Conservation (phyloP, 1,284 basidiomycete species). For the Ceratobasidium sp. region DNA sequence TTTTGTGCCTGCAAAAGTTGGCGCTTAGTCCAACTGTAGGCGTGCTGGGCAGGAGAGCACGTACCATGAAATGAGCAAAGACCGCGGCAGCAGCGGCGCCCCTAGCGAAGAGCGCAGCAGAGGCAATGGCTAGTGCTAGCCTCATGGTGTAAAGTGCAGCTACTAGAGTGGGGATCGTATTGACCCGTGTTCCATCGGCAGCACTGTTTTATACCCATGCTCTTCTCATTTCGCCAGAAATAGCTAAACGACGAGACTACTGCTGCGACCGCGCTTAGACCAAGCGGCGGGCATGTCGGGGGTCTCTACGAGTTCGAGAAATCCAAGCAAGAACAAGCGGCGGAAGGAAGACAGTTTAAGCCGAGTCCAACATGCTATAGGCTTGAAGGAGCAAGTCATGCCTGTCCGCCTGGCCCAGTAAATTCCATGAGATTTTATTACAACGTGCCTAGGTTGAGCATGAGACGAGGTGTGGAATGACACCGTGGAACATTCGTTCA, state of each 20-base stretch:
- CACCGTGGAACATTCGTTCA: too few relatives aligned
- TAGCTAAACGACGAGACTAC: neutral
- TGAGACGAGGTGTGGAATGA: too few relatives aligned
- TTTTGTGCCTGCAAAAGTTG: conserved; percentile 51
- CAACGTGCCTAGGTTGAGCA: too few relatives aligned
- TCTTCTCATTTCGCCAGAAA: neutral
- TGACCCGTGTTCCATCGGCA: neutral
- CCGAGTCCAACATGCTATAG: neutral
- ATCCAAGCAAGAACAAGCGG: neutral
- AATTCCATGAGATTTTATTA: too few relatives aligned
- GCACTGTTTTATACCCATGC: neutral
- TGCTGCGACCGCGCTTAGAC: neutral
- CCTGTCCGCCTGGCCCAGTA: too few relatives aligned
- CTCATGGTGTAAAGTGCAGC: neutral
- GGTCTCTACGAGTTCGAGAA: neutral
- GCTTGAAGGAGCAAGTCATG: too few relatives aligned
- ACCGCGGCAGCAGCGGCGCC: conserved; percentile 42
- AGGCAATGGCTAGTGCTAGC: neutral
- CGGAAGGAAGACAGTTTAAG: neutral
- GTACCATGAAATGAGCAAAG: conserved; percentile 53
- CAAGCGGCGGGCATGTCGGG: conserved; percentile 20
- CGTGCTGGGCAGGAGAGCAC: neutral
- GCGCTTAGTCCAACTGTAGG: neutral
- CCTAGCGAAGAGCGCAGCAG: conserved; percentile 17
- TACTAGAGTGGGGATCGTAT: neutral